A percentile compares a stretch with the other conserved stretches of the same genome.
phyloP scores from a whole-genome alignment of 2,329 filamentous ascomycete species.

The Monosporascus sp. region DNA sequence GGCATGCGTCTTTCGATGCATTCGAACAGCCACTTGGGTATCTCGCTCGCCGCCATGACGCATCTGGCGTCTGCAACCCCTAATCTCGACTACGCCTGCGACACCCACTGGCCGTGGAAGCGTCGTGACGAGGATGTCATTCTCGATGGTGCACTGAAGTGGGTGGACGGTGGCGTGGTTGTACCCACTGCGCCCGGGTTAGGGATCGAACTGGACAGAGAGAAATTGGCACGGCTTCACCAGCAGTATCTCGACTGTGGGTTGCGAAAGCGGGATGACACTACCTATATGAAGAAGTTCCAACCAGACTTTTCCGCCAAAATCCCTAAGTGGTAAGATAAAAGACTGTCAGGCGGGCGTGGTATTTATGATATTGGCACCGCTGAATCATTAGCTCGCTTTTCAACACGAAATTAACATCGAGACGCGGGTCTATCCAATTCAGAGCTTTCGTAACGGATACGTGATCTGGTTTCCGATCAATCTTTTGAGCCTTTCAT shows the following conservation, averaged over 20 bases:
- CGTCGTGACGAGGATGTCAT: constrained; percentile 36
- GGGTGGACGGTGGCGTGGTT: constrained; percentile 30
- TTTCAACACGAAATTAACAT: no score
- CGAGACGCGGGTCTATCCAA: no score
- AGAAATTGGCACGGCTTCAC: constrained; percentile 30
- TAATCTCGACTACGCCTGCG: constrained; percentile 38
- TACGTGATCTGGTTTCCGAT: no score
- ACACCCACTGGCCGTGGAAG: constrained; percentile 42
- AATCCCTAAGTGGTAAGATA: constrained; percentile 28
- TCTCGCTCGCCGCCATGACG: constrained; percentile 39
- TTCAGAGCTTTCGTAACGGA: no score
- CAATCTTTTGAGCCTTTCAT: no score
- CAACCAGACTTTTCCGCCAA: constrained; percentile 29
- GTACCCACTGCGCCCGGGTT: constrained; percentile 32
- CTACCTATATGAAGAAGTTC: constrained; percentile 31
- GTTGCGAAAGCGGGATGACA: constrained; percentile 32
- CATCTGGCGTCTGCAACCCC: constrained; percentile 36
- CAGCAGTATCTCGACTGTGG: constrained; percentile 34
- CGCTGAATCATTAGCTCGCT: no score
- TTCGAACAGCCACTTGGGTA: constrained; percentile 38
- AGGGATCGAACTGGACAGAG: constrained; percentile 33
- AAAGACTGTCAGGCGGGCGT: no score
- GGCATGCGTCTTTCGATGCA: constrained; percentile 38
- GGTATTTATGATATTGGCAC: no score
- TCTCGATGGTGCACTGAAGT: constrained; percentile 30